Evolutionary conservation across 116 monocot species (phyloP), one percentile per base, ranked within the genome.

Genomic region (Trichopus zeylanicus): DNA sequence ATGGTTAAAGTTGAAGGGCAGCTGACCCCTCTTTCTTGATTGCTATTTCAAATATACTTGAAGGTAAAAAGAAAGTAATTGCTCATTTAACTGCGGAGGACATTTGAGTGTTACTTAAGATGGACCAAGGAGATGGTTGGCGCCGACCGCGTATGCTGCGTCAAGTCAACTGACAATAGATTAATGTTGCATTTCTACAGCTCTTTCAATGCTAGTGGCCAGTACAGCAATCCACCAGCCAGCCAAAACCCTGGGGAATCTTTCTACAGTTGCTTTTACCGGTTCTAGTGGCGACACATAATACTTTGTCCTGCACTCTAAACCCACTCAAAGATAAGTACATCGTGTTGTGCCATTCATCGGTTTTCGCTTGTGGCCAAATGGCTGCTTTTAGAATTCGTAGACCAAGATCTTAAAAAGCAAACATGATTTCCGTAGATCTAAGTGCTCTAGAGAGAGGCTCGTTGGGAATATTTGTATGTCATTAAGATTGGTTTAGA

Each of bases 161-260:
- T 37, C 1, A 1, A 42, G 55, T 30, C 26, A 29, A 55, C 55
- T 55, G 28, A 55, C 55, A 55, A n/a, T 55, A 55, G 55, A 55
- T 25, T 55, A 53, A 53, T 26, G 53, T 53, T 25, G 53, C 23
- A 29, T 53, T 37, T 37, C 2, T 37, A 15, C 6, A 37, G 15
- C 15, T 26, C 27, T 12, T 21, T 51, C 0, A 51, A 51, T 8
- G 51, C 5, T 51, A 51, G 51, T 51, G 51, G 51, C 21, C 21
- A n/a, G n/a, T n/a, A n/a, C n/a, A n/a, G n/a, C n/a, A n/a, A n/a
- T n/a, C 51, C 51, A 51, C 24, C 8, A 4, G 1, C 21, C 51
- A 51, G 22, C 4, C 22, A 51, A 51, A 23, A 51, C 3, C 22
- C 21, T 24, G 51, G 51, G 22, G 20, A 22, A 51, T 51, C 51